These are phyloP conservation scores for Melampsora larici-populina DNA, from an alignment of 1,284 basidiomycete genomes.

Conservation along the genomic window DNA sequence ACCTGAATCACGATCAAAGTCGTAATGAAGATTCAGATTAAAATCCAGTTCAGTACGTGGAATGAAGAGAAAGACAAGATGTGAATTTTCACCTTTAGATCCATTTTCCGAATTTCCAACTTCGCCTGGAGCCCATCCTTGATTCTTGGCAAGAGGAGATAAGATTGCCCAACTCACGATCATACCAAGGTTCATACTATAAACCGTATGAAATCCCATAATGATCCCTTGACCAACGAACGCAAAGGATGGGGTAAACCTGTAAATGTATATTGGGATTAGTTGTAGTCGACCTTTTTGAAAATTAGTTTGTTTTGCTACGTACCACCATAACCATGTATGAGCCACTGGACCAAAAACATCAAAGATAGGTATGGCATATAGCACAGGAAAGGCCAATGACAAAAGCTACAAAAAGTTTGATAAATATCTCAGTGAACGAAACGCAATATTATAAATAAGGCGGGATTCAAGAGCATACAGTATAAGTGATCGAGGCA, in stretches of 20 bases:
- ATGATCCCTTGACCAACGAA: slow-evolving; percentile 94
- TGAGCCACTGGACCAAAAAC: slow-evolving; percentile 67
- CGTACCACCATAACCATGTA: slow-evolving; percentile 81
- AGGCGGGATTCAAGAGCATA: not conserved
- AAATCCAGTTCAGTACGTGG: slow-evolving; percentile 5
- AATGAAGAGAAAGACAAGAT: slow-evolving; percentile 46
- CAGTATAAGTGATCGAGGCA: not conserved
- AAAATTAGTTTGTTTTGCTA: not conserved
- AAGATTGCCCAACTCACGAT: slow-evolving; percentile 90
- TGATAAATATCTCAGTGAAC: not conserved
- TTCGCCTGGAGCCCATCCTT: slow-evolving; percentile 85
- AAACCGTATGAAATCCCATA: slow-evolving; percentile 91
- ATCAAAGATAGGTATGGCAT: slow-evolving; percentile 85
- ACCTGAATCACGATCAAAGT: not conserved
- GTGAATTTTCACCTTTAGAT: slow-evolving; percentile 62
- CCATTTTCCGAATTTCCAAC: slow-evolving; percentile 79
- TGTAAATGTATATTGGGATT: slow-evolving; percentile 31
- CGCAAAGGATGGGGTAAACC: slow-evolving; percentile 81
- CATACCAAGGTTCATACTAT: slow-evolving; percentile 95
- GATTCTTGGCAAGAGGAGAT: slow-evolving; percentile 74
- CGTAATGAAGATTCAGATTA: slow-evolving; percentile 14
- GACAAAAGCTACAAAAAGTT: slow-evolving; percentile 57
- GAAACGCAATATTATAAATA: not conserved
- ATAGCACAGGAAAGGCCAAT: slow-evolving; percentile 82
- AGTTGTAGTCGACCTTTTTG: no score